Conservation (phyloP, 2,329 filamentous ascomycete genomes). For the Arthroderma sp. region DNA sequence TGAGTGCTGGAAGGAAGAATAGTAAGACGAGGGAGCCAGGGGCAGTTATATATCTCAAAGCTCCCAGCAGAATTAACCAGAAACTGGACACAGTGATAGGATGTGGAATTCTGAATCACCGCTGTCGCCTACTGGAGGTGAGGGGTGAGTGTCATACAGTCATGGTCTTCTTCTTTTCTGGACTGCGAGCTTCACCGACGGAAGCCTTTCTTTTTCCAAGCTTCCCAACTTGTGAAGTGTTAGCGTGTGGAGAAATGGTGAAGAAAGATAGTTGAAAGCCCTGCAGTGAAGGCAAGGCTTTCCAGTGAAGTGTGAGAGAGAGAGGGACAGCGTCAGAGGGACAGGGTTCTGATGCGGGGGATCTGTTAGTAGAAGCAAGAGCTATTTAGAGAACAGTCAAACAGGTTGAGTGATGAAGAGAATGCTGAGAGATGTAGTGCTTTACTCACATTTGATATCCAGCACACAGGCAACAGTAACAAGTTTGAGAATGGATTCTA, state of each 20-base stretch:
- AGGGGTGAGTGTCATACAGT: conserved; percentile 24
- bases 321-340: conserved; percentile 1
- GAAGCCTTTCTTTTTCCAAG: conserved; percentile 12
- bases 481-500: too few species aligned
- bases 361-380: conserved; percentile 4
- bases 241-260: conserved; percentile 21
- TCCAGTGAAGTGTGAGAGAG: conserved; percentile 10
- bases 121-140: neutral
- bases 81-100: too few species aligned
- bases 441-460: too few species aligned
- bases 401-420: neutral
- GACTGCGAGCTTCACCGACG: conserved; percentile 26
- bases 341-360: conserved; percentile 9
- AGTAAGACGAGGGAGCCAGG: neutral
- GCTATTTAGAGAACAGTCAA: neutral
- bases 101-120: too few species aligned
- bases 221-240: conserved; percentile 11
- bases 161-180: conserved; percentile 43
- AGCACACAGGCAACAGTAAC: too few species aligned
- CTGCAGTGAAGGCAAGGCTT: conserved; percentile 30
- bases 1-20: neutral
- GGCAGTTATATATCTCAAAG: neutral
- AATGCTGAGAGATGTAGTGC: neutral
- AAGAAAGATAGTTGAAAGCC: conserved; percentile 25
- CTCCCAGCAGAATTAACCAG: too few species aligned